phyloP scores from a whole-genome alignment of 2,329 filamentous ascomycete species.

The Cordyceps tenuipes region DNA sequence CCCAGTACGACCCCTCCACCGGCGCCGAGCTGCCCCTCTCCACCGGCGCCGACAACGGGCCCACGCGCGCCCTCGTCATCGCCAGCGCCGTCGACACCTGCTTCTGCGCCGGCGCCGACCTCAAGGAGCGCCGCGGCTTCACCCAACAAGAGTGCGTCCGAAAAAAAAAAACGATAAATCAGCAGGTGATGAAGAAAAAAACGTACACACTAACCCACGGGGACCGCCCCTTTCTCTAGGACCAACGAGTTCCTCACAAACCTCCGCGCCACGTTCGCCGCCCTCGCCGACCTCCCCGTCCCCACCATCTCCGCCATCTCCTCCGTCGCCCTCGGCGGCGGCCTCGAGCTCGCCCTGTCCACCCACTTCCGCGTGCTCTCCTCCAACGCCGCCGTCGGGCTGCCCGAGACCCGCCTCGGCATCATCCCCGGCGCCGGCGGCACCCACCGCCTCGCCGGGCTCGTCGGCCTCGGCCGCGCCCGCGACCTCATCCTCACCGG shows the following conservation, averaged over 20 bases:
- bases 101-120: slow-evolving; percentile 90
- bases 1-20: slow-evolving; percentile 43
- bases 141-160: slow-evolving; percentile 61
- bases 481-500: slow-evolving; percentile 87
- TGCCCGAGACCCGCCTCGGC: slow-evolving; percentile 86
- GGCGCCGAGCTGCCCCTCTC: slow-evolving; percentile 46
- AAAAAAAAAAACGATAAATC: too few species aligned
- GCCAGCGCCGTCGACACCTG: slow-evolving; percentile 76
- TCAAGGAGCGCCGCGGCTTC: slow-evolving; percentile 80
- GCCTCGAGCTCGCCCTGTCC: slow-evolving; percentile 83
- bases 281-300: slow-evolving; percentile 67
- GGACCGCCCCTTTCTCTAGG: too few species aligned
- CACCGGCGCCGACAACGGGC: slow-evolving; percentile 37
- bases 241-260: slow-evolving; percentile 69
- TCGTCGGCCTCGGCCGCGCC: slow-evolving; percentile 76
- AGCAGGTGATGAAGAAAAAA: too few species aligned
- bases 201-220: too few species aligned
- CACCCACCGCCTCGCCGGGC: slow-evolving; percentile 73
- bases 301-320: slow-evolving; percentile 86
- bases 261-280: slow-evolving; percentile 67
- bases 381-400: slow-evolving; percentile 66
- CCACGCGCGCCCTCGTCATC: slow-evolving; percentile 73
- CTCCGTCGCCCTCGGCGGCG: slow-evolving; percentile 81
- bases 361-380: slow-evolving; percentile 84
- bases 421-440: slow-evolving; percentile 95